phyloP scores from a whole-genome alignment of 116 monocot species.

The Dioscorea cayenensis region DNA sequence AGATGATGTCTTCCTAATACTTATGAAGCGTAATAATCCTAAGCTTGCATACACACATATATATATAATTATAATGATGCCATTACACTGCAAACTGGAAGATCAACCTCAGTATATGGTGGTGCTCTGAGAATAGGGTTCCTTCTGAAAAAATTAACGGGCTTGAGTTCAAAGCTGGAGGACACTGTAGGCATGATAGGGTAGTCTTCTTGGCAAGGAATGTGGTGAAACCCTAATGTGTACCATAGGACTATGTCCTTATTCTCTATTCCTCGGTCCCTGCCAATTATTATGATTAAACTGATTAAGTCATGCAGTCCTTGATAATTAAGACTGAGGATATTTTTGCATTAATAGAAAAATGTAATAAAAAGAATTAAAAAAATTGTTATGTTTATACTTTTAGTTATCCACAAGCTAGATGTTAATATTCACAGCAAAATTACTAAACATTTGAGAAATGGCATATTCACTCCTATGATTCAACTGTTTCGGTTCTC shows the following conservation, averaged over 20 bases:
- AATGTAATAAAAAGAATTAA: no score
- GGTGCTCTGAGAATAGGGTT: conserved; percentile 59
- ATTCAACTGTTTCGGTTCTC: no score
- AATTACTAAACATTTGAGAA: no score
- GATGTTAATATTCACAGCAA: no score
- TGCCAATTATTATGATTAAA: conserved; percentile 4
- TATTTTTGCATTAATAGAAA: neutral
- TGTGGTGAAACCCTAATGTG: conserved; percentile 81
- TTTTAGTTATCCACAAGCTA: neutral
- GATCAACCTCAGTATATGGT: conserved; percentile 61
- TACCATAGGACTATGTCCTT: conserved; percentile 89
- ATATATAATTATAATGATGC: conserved; percentile 12
- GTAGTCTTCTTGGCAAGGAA: conserved; percentile 89
- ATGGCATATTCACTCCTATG: no score
- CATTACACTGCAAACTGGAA: conserved; percentile 41
- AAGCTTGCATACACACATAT: no score
- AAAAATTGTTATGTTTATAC: no score
- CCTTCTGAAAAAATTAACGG: conserved; percentile 87
- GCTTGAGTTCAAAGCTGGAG: conserved; percentile 83
- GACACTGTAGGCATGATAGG: conserved; percentile 85
- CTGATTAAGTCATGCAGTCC: neutral
- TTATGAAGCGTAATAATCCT: no score
- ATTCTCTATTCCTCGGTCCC: conserved; percentile 76
- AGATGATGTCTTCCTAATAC: no score
- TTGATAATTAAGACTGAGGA: no score